phyloP scores from a whole-genome alignment of 805 yeast species.

The Brettanomyces custersianus region DNA sequence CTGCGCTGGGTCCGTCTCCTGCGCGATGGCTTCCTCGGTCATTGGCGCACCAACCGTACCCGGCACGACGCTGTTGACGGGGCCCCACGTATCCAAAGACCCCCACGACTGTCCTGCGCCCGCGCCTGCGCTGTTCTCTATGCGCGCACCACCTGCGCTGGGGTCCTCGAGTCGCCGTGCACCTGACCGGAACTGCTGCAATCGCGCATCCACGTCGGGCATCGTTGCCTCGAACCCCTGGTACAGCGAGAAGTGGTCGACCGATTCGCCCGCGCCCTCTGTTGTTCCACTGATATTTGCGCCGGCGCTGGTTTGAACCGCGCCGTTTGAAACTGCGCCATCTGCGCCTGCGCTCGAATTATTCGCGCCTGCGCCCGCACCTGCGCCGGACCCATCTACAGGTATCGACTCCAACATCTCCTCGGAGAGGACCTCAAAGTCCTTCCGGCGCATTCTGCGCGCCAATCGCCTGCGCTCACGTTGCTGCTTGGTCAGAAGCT shows the following conservation, averaged over 20 bases:
- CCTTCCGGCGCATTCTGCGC: slow-evolving; percentile 21
- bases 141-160: too few species aligned
- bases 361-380: not conserved
- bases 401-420: slow-evolving; percentile 53
- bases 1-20: slow-evolving; percentile 33
- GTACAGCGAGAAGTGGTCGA: slow-evolving; percentile 39
- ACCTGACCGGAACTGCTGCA: slow-evolving; percentile 21
- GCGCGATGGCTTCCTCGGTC: slow-evolving; percentile 31
- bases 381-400: not conserved
- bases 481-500: slow-evolving; percentile 4
- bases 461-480: slow-evolving; percentile 4
- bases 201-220: slow-evolving; percentile 40
- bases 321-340: too few species aligned
- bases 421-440: slow-evolving; percentile 48
- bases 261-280: not conserved
- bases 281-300: not conserved
- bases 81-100: not conserved
- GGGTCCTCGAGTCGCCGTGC: slow-evolving; percentile 5
- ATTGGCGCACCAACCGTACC: slow-evolving; percentile 22
- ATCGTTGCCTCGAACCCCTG: slow-evolving; percentile 62
- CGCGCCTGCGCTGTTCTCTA: not conserved
- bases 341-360: not conserved
- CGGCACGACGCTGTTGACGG: not conserved
- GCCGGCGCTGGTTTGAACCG: not conserved
- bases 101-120: too few species aligned